These are phyloP conservation scores for Pseudogymnoascus sp. DNA, from an alignment of 2,329 filamentous ascomycete species.

Conservation along the genomic window DNA sequence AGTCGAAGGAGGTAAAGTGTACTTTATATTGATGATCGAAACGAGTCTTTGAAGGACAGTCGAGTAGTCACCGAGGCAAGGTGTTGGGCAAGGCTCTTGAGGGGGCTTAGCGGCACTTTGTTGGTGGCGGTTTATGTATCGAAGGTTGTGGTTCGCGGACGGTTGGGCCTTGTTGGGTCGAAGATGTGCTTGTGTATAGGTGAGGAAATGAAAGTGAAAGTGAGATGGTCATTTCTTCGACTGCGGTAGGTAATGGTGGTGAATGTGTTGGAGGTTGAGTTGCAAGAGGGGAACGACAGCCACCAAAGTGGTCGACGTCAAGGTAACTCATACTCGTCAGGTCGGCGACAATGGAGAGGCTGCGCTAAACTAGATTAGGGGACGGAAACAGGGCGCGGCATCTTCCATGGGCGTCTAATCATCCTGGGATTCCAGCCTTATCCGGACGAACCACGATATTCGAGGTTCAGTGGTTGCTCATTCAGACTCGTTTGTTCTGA, in stretches of 20 bases:
- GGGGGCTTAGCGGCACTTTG: background rate
- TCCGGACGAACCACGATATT: constrained; percentile 2
- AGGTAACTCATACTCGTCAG: constrained; percentile 8
- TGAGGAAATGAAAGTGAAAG: constrained; percentile 3
- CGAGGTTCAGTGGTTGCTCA: background rate
- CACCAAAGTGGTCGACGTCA: constrained; percentile 8
- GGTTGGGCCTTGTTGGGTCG: constrained; percentile 1
- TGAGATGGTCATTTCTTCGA: constrained; percentile 11
- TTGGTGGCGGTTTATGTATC: constrained; percentile 10
- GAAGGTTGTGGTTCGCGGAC: background rate
- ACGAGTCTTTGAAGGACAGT: background rate
- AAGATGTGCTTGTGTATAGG: constrained; percentile 11
- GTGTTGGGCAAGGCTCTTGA: constrained; percentile 14
- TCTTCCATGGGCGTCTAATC: constrained; percentile 7
- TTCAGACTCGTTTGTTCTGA: background rate
- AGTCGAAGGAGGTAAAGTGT: constrained; percentile 22
- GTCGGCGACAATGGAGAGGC: background rate
- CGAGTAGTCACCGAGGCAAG: constrained; percentile 22
- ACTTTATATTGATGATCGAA: constrained; percentile 8
- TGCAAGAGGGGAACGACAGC: background rate
- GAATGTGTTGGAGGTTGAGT: constrained; percentile 5
- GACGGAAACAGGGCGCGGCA: constrained; percentile 1
- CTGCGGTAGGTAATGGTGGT: constrained; percentile 3
- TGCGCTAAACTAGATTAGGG: constrained; percentile 1
- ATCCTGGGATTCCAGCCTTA: constrained; percentile 7